phyloP scores from a whole-genome alignment of 164 flowering plant genomes.

The Dillenia suffruticosa region DNA sequence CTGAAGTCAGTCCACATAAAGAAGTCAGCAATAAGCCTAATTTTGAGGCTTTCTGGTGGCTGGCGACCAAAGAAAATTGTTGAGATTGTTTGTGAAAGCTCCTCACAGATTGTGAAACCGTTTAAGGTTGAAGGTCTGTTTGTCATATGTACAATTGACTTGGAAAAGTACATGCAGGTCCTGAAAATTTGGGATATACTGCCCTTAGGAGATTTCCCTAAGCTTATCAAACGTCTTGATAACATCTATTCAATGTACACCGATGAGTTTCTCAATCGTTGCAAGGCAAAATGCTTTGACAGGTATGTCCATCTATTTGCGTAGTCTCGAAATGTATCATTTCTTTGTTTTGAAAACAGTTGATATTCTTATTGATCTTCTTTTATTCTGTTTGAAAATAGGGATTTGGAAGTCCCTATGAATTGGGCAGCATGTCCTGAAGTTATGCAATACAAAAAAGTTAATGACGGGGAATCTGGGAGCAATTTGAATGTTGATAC shows the following conservation, averaged over 20 bases:
- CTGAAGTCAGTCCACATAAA: constrained; percentile 23
- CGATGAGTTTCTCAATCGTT: constrained; percentile 44
- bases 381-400: constrained; percentile 11
- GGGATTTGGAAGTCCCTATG: constrained; percentile 64
- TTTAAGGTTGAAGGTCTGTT: constrained; percentile 50
- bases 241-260: constrained; percentile 37
- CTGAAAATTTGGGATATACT: constrained; percentile 72
- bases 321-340: background rate
- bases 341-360: background rate
- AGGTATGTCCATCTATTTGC: constrained; percentile 43
- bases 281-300: constrained; percentile 42
- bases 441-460: constrained; percentile 31
- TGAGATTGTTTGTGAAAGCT: constrained; percentile 34
- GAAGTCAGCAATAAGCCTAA: constrained; percentile 33
- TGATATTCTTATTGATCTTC: background rate
- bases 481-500: constrained; percentile 7
- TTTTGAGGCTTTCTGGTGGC: constrained; percentile 53
- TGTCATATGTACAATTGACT: constrained; percentile 47
- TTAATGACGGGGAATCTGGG: constrained; percentile 7
- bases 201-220: constrained; percentile 48
- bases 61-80: constrained; percentile 58
- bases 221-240: constrained; percentile 51
- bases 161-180: constrained; percentile 47
- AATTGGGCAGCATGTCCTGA: constrained; percentile 35
- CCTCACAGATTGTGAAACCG: constrained; percentile 40